Evolutionary conservation across 164 flowering plant genomes (phyloP).

Genomic region (Annona cherimola): DNA sequence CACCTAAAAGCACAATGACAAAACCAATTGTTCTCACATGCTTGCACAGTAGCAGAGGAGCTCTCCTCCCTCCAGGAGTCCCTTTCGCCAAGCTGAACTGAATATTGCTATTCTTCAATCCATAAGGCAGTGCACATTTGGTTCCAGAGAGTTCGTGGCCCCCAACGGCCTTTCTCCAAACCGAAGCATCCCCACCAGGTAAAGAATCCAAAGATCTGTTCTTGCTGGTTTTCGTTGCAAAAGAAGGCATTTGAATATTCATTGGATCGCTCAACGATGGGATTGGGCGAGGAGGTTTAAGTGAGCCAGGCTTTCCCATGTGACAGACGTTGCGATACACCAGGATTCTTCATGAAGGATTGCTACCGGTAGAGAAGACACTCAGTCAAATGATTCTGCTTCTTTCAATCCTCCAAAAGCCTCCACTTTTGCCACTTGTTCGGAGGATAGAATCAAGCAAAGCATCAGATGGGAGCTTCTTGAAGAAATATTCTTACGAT

Average conservation of each 20-base stretch:
- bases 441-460: background rate
- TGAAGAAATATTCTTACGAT: background rate
- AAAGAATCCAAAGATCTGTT: constrained; percentile 21
- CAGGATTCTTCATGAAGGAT: background rate
- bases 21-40: constrained; percentile 43
- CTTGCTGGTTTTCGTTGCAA: constrained; percentile 29
- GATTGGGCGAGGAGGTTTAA: constrained; percentile 27
- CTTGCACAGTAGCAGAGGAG: constrained; percentile 39
- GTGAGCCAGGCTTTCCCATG: constrained; percentile 53
- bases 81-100: constrained; percentile 38
- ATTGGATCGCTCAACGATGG: constrained; percentile 7
- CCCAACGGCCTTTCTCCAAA: constrained; percentile 44
- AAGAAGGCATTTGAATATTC: constrained; percentile 15
- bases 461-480: background rate
- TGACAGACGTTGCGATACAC: background rate
- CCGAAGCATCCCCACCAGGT: constrained; percentile 28
- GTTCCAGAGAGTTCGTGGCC: constrained; percentile 34
- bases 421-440: background rate
- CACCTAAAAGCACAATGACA: constrained; percentile 39
- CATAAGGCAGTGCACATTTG: constrained; percentile 31
- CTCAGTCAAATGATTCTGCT: background rate
- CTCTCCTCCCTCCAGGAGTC: constrained; percentile 40
- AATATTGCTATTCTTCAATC: constrained; percentile 36
- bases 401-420: background rate
- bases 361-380: background rate